Evolutionary conservation across 2,329 filamentous ascomycete species (phyloP).

Genomic region (Fusarium siculi): DNA sequence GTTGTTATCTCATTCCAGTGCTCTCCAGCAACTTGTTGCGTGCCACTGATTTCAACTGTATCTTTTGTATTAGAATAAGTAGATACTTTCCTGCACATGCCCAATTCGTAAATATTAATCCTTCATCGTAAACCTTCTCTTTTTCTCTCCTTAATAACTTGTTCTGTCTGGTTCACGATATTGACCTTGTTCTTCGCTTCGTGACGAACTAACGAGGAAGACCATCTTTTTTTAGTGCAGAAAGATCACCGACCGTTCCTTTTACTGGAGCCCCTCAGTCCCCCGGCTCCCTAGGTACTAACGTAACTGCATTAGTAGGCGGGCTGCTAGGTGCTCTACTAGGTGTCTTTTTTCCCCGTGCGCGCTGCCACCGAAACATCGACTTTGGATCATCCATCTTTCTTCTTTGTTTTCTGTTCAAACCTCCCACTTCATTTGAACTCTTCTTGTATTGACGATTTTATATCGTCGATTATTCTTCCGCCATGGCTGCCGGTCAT

Average conservation of each 20-base stretch:
- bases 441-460: conserved; percentile 20
- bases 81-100: background rate
- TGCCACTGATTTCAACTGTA: conserved; percentile 8
- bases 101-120: background rate
- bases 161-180: background rate
- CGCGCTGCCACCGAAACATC: conserved; percentile 17
- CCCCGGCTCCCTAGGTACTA: background rate
- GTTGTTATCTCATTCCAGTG: conserved; percentile 36
- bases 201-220: background rate
- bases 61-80: background rate
- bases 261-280: conserved; percentile 9
- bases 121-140: background rate
- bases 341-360: conserved; percentile 35
- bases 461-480: conserved; percentile 30
- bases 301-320: background rate
- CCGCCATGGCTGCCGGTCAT: conserved; percentile 72
- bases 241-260: conserved; percentile 1
- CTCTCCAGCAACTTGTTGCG: conserved; percentile 4
- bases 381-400: conserved; percentile 35
- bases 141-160: background rate
- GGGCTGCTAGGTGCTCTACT: background rate
- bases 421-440: conserved; percentile 13
- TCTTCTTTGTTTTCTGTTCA: conserved; percentile 28
- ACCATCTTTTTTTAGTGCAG: conserved; percentile 22
- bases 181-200: background rate